These are phyloP conservation scores for Monilinia aucupariae DNA, from an alignment of 2,329 filamentous ascomycete species.

Conservation along the genomic window DNA sequence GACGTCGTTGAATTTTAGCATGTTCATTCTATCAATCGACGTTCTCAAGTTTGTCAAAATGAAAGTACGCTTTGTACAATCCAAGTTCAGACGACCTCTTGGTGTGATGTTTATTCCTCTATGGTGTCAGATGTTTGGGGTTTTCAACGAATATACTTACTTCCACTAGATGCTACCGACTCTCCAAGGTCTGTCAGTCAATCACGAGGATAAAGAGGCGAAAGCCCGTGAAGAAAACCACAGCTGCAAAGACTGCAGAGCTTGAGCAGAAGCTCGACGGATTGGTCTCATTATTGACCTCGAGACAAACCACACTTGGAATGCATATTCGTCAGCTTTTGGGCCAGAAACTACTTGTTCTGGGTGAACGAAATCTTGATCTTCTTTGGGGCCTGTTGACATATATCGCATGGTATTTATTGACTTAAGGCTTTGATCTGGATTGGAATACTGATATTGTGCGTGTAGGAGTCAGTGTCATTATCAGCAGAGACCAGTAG, in stretches of 20 bases:
- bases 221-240: slow-evolving; percentile 16
- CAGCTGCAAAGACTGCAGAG: slow-evolving; percentile 20
- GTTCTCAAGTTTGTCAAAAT: too few relatives aligned
- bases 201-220: slow-evolving; percentile 15
- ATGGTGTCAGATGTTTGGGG: too few relatives aligned
- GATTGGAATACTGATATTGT: background rate
- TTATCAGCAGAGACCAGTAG: slow-evolving; percentile 8
- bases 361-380: slow-evolving; percentile 47
- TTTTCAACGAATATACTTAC: background rate
- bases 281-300: slow-evolving; percentile 20
- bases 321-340: slow-evolving; percentile 42
- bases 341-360: slow-evolving; percentile 43
- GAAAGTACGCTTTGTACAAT: too few relatives aligned
- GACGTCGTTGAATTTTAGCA: background rate
- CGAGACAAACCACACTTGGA: slow-evolving; percentile 39
- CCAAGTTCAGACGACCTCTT: too few relatives aligned
- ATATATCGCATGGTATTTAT: slow-evolving; percentile 11
- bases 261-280: slow-evolving; percentile 24
- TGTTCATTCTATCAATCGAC: background rate
- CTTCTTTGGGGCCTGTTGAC: slow-evolving; percentile 46
- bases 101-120: background rate
- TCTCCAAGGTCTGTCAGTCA: slow-evolving; percentile 21
- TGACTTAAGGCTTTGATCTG: background rate
- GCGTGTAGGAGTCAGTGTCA: slow-evolving; percentile 36
- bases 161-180: slow-evolving; percentile 15